phyloP scores from a whole-genome alignment of 176 grass and related monocot genomes.

The Luzula sylvatica region DNA sequence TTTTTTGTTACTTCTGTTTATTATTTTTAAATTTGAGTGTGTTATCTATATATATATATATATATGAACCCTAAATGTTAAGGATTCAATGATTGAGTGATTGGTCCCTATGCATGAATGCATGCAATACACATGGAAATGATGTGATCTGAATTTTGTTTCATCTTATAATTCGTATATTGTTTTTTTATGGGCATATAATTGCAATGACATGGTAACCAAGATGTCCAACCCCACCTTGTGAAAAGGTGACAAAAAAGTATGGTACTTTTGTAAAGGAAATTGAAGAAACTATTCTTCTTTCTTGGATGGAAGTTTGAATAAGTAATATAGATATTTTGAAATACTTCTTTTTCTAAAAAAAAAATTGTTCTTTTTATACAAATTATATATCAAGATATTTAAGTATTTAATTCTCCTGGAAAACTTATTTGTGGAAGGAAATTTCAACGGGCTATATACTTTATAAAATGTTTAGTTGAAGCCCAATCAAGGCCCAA shows the following conservation, averaged over 20 bases:
- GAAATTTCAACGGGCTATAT: not conserved
- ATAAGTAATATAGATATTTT: no score
- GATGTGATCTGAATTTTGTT: not conserved
- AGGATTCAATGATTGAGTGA: not conserved
- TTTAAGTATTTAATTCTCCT: not conserved
- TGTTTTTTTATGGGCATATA: not conserved
- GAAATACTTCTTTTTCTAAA: no score
- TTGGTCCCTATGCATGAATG: not conserved
- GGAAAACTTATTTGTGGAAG: not conserved
- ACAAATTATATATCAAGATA: no score
- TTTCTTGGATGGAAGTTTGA: no score
- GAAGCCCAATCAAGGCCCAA: no score
- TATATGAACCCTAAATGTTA: no score
- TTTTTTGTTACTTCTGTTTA: not conserved
- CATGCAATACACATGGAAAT: conserved; percentile 16
- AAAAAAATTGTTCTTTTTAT: no score
- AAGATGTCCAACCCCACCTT: conserved; percentile 1
- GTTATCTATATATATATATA: no score
- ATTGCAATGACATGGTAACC: conserved; percentile 9
- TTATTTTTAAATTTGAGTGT: no score
- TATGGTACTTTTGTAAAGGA: no score
- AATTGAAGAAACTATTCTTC: no score
- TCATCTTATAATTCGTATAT: not conserved
- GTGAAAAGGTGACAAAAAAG: no score
- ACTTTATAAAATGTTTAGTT: not conserved